phyloP scores from a whole-genome alignment of 1,139 yeast genomes.

The Suhomyces panamericanus region DNA sequence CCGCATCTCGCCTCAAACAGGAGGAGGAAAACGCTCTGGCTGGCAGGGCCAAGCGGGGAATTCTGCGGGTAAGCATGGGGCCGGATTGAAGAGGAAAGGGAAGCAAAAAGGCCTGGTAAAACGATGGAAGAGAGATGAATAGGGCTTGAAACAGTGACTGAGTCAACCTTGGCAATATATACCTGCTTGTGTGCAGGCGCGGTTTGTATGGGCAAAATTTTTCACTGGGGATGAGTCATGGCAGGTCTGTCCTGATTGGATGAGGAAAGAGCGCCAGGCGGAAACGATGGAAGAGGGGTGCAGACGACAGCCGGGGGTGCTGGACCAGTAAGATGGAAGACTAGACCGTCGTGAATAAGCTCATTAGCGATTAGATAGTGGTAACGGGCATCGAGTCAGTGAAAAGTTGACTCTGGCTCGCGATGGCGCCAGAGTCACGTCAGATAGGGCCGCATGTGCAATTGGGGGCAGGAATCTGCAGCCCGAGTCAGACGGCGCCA shows the following conservation, averaged over 20 bases:
- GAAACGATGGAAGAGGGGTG: neutral
- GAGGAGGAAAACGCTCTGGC: slow-evolving; percentile 13
- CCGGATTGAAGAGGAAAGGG: neutral
- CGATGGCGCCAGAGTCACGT: slow-evolving; percentile 2
- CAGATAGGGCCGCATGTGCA: neutral
- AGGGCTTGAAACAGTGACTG: neutral
- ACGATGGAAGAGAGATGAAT: neutral
- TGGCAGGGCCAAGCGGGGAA: slow-evolving; percentile 4
- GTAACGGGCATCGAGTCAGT: neutral
- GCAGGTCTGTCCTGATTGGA: slow-evolving; percentile 6
- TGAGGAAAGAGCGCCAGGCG: neutral
- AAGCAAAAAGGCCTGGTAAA: neutral
- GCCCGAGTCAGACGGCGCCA: no score
- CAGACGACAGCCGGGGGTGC: neutral
- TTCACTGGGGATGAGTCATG: slow-evolving; percentile 11
- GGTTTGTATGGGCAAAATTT: slow-evolving; percentile 6
- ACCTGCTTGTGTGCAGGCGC: slow-evolving; percentile 8
- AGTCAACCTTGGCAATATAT: slow-evolving; percentile 1
- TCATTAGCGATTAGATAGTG: no score
- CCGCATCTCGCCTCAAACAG: slow-evolving; percentile 30
- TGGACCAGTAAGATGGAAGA: neutral
- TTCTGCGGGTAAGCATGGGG: slow-evolving; percentile 12
- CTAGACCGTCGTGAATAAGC: no score
- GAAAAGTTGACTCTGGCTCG: slow-evolving; percentile 3
- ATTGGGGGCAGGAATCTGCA: neutral